A percentile compares a stretch with the other conserved stretches of the same genome.
phyloP scores from a whole-genome alignment of 75 land plant genomes.

The Pinus tabuliformis region DNA sequence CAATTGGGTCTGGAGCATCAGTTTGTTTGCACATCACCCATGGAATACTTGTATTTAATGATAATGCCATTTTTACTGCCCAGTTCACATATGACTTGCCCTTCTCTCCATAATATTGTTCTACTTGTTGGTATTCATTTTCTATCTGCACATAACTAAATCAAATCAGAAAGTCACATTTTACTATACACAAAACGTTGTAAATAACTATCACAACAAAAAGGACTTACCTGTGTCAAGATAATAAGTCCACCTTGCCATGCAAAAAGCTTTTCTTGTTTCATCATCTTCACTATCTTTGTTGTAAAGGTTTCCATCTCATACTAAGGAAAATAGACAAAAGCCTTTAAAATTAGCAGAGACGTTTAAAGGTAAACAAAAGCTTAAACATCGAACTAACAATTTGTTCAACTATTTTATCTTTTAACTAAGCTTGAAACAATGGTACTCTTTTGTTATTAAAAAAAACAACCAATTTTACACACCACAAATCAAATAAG shows the following conservation, averaged over 20 bases:
- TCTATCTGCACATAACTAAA: constrained; percentile 45
- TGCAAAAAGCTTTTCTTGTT: constrained; percentile 54
- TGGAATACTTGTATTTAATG: constrained; percentile 32
- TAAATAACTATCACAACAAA: too few relatives aligned
- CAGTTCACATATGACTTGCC: constrained; percentile 54
- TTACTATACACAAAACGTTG: background rate
- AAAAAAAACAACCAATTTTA: too few relatives aligned
- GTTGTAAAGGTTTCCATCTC: constrained; percentile 62
- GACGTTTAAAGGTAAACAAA: too few relatives aligned
- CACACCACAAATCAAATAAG: too few relatives aligned
- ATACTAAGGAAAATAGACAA: constrained; percentile 22
- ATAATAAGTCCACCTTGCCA: constrained; percentile 92
- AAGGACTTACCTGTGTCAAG: constrained; percentile 60
- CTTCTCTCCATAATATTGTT: constrained; percentile 27
- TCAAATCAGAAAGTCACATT: background rate
- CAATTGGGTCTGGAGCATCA: constrained; percentile 70
- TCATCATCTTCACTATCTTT: constrained; percentile 79
- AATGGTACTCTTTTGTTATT: too few relatives aligned
- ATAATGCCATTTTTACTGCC: constrained; percentile 56
- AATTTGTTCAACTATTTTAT: too few relatives aligned
- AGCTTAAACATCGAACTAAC: too few relatives aligned
- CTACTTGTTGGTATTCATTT: constrained; percentile 67
- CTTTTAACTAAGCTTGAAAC: too few relatives aligned
- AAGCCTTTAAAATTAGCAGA: too few relatives aligned
- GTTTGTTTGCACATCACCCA: constrained; percentile 77